phyloP scores from a whole-genome alignment of 345 rosid genomes.

The Durio zibethinus region DNA sequence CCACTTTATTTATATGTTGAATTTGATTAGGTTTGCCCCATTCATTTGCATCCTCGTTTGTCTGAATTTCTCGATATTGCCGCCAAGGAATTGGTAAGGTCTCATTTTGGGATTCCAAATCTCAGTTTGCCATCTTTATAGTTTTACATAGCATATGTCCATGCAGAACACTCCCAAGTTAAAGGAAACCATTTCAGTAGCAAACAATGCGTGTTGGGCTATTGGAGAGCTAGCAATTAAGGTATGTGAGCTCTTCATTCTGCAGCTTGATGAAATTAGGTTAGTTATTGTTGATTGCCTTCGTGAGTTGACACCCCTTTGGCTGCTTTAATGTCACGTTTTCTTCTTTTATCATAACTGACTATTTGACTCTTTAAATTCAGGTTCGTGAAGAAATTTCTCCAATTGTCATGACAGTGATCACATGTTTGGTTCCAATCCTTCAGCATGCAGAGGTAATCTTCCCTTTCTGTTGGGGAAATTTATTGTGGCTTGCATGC shows the following conservation, averaged over 20 bases:
- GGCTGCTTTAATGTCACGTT: not conserved
- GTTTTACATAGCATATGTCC: constrained; percentile 16
- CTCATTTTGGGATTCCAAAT: constrained; percentile 19
- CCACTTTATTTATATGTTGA: not conserved
- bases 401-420: constrained; percentile 69
- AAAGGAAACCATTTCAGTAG: constrained; percentile 74
- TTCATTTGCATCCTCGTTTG: constrained; percentile 62
- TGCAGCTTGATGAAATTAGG: not conserved
- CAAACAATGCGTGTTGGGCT: constrained; percentile 99
- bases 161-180: constrained; percentile 61
- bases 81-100: constrained; percentile 76
- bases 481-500: not conserved
- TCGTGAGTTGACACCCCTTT: not conserved
- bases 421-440: constrained; percentile 65
- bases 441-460: constrained; percentile 80
- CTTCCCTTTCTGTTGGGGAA: not conserved
- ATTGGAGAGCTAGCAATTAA: constrained; percentile 95
- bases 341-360: not conserved
- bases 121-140: constrained; percentile 9
- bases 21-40: constrained; percentile 55
- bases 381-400: constrained; percentile 94
- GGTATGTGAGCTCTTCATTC: constrained; percentile 39
- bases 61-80: constrained; percentile 62
- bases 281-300: not conserved
- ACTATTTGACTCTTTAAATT: constrained; percentile 15